Evolutionary conservation across 2,329 filamentous ascomycete species (phyloP), one percentile per base, ranked within the genome.

Genomic region (Waltergamsia citrina): DNA sequence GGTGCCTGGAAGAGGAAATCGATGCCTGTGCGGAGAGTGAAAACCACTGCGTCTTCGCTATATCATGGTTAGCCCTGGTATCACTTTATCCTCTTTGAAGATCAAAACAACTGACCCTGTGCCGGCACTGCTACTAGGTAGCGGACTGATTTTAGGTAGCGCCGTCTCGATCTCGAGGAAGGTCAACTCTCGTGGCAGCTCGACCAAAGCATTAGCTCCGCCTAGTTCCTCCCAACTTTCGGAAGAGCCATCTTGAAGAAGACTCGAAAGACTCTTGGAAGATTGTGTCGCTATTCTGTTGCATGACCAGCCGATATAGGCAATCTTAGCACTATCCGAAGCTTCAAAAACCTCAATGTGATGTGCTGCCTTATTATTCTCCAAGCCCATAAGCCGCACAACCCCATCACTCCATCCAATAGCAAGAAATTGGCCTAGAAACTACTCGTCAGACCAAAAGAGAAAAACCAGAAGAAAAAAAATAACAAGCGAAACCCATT

Each of bases 401-500:
- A 74, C 73, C 19, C 84, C 83, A 61, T 94, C 85, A 44, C 74
- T 85, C 78, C 85, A 94, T 29, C 78, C 85, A 11, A 92, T 75
- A 11, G 86, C 86, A 35, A 95, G 69, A 27, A 85, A 77, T 41
- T 85, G 81, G 7, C 81, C 79, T 81, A 29, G 18, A 37, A 6
- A 37, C 31, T 15, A 8, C 11, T 3, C 9, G 18, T 20, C 26
- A 30, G 25, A 19, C 14, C 25, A 27, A n/a, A 12, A 27, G 25
- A 27, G 25, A 27, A 15, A 15, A 17, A 4, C 14, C 4, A 15
- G 24, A 15, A 26, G 9, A 10, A 28, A 11, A 28, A 5, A 7
- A 8, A 24, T 24, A 8, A n/a, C 22, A n/a, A 24, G 22, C 8
- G 8, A n/a, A 24, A 24, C 8, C 22, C 22, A 24, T n/a, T 2